Evolutionary conservation across 2,329 filamentous ascomycete genomes (phyloP), one percentile per base, ranked within the genome.

Genomic region (Paecilomyces sp.): DNA sequence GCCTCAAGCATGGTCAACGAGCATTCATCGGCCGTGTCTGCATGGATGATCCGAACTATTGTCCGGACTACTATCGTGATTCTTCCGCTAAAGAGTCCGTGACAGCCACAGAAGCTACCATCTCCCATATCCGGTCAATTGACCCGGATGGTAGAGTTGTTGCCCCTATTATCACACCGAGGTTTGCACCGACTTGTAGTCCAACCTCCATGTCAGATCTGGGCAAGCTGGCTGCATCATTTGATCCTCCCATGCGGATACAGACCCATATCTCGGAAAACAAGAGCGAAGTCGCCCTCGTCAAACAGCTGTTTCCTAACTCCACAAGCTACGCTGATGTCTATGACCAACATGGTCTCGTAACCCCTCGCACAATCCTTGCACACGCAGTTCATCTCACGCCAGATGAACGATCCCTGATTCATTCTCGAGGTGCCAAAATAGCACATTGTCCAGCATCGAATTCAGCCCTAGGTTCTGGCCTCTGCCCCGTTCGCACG

Each of bases 201-300:
- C 59, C 68, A 0, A 71, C 73, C 1, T 79, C 84, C n/a, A 83
- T 97, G 71, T 66, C 70, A 0, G 79, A 75, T 0, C 82, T 97
- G 3, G 90, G 88, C 0, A 70, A 76, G 1, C 75, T 97, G 4
- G 88, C 88, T 5, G 74, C 75, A 6, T 80, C 87, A 57, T 85
- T 83, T 2, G 75, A 80, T 28, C 78, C 93, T 2, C 88, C 88
- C 0, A 60, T 75, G 4, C 66, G 72, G 53, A 81, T 92, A 41
- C 93, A 97, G 77, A 97, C 93, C 6, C 93, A 97, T 75, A 85
- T 97, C 58, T 89, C 88, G 0, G 93, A 97, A 73, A 97, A 96
- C 74, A 77, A 75, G 12, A 78, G 79, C 65, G 93, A 97, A 76
- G 79, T 93, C 41, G 78, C 77, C 2, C 82, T 96, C 0, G 92